phyloP scores from a whole-genome alignment of 2,329 filamentous ascomycete species.

The Cadophora gregata region DNA sequence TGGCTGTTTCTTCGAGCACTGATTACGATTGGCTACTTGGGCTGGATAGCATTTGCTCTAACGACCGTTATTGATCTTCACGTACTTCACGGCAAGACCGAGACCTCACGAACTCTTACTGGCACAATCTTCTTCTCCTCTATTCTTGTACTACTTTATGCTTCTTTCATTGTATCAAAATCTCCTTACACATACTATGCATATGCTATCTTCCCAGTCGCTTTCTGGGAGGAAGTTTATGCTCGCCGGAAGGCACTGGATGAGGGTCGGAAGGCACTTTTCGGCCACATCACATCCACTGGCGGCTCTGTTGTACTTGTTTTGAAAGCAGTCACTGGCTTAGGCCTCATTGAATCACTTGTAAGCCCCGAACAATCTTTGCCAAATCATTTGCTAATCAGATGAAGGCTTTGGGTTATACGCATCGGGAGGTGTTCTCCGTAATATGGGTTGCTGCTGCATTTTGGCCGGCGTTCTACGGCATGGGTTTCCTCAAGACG shows the following conservation, averaged over 20 bases:
- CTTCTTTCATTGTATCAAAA: slow-evolving; percentile 78
- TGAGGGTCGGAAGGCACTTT: slow-evolving; percentile 70
- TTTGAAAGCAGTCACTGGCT: slow-evolving; percentile 69
- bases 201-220: slow-evolving; percentile 89
- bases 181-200: slow-evolving; percentile 87
- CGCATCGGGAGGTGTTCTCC: slow-evolving; percentile 86
- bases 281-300: slow-evolving; percentile 69
- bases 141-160: slow-evolving; percentile 75
- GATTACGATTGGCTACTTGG: slow-evolving; percentile 88
- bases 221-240: slow-evolving; percentile 97
- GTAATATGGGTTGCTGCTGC: slow-evolving; percentile 76
- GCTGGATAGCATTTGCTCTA: slow-evolving; percentile 92
- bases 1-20: slow-evolving; percentile 93
- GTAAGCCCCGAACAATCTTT: slow-evolving; percentile 52
- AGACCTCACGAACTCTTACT: slow-evolving; percentile 65
- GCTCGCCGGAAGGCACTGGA: slow-evolving; percentile 73
- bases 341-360: slow-evolving; percentile 80
- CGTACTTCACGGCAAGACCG: slow-evolving; percentile 74
- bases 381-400: slow-evolving; percentile 26
- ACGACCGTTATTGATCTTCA: slow-evolving; percentile 89
- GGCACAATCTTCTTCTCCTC: slow-evolving; percentile 76
- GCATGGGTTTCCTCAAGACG: slow-evolving; percentile 70
- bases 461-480: slow-evolving; percentile 80
- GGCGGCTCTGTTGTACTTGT: slow-evolving; percentile 63
- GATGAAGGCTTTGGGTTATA: slow-evolving; percentile 84